A percentile compares a stretch with the other conserved stretches of the same genome.
Conservation (phyloP, 768 basidiomycete genomes). For the Lactarius hatsudake region DNA sequence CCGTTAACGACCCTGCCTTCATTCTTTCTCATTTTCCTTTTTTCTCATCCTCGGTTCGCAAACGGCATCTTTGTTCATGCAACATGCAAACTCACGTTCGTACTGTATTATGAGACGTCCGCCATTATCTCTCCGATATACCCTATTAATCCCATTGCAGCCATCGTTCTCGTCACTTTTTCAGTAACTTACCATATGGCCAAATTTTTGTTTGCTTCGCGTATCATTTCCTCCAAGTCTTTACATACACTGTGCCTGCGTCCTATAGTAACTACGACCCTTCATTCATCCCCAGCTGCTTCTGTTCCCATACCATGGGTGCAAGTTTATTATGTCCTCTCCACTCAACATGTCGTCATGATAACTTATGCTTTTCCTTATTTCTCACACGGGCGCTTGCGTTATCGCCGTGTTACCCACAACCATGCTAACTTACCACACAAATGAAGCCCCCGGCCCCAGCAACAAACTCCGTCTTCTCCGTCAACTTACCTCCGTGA, state of each 20-base stretch:
- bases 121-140: not conserved
- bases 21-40: not conserved
- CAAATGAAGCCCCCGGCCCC: not conserved
- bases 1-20: not conserved
- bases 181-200: not conserved
- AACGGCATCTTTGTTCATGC: not conserved
- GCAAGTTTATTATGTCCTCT: not conserved
- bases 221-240: not conserved
- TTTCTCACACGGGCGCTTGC: not conserved
- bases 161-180: not conserved
- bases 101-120: not conserved
- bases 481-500: conserved; percentile 1
- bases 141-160: not conserved
- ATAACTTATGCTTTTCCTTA: not conserved
- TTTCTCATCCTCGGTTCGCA: not conserved
- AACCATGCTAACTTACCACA: not conserved
- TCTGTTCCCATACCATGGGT: not conserved
- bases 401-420: not conserved
- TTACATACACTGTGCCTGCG: conserved; percentile 3
- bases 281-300: not conserved
- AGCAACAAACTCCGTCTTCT: conserved; percentile 1
- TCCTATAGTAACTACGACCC: not conserved
- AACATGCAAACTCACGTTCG: not conserved
- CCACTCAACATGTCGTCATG: not conserved
- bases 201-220: not conserved